Percentiles rank a stretch among this genome's conserved stretches.
These are phyloP conservation scores for Nakazawaea ernobii DNA, from an alignment of 805 yeast genomes.

Conservation along the genomic window DNA sequence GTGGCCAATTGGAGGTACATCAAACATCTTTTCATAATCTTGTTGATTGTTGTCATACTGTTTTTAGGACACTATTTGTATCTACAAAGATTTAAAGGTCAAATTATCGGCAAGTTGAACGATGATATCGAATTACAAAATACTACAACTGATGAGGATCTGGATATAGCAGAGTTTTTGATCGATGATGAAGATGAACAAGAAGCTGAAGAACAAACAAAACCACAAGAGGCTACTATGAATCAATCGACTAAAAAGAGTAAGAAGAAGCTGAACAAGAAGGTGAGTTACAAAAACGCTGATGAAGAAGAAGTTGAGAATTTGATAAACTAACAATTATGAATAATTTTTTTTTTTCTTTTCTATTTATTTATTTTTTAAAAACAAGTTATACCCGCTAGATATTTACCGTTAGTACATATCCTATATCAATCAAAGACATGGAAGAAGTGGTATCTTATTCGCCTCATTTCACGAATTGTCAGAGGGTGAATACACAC, in stretches of 20 bases:
- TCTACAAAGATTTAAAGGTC: not conserved
- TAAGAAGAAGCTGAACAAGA: constrained; percentile 3
- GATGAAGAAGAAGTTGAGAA: constrained; percentile 5
- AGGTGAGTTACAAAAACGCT: constrained; percentile 7
- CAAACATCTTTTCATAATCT: not conserved
- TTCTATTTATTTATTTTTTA: too few relatives aligned
- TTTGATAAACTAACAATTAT: not conserved
- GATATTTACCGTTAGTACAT: too few relatives aligned
- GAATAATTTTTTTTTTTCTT: too few relatives aligned
- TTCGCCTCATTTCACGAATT: constrained; percentile 5
- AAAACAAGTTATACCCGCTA: too few relatives aligned
- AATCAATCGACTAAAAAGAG: not conserved
- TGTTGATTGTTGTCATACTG: not conserved
- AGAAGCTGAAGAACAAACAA: not conserved
- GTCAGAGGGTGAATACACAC: not conserved
- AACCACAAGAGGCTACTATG: not conserved
- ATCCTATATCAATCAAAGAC: too few relatives aligned
- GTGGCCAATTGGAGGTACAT: constrained; percentile 3
- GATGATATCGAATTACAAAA: constrained; percentile 7
- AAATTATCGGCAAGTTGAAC: not conserved
- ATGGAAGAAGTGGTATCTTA: not conserved
- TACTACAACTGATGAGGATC: not conserved
- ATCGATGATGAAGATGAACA: constrained; percentile 6
- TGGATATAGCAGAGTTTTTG: constrained; percentile 6
- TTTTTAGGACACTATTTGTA: constrained; percentile 2